A percentile compares a stretch with the other conserved stretches of the same genome.
Evolutionary conservation across 2,329 filamentous ascomycete genomes (phyloP).

Genomic region (Pyrenophora teres): DNA sequence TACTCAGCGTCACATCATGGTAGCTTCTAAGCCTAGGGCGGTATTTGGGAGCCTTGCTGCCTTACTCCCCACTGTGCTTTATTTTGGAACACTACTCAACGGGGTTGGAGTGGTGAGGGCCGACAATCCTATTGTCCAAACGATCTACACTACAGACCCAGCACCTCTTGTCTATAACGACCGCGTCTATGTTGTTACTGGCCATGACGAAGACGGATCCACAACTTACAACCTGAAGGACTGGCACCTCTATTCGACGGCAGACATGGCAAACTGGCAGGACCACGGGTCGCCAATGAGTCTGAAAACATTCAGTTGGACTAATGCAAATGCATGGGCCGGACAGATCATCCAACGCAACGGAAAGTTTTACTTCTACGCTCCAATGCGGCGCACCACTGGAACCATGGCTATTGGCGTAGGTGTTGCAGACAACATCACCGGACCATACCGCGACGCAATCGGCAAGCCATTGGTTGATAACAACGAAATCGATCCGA

Average conservation of each 20-base stretch:
- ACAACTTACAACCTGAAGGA: constrained; percentile 20
- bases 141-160: constrained; percentile 21
- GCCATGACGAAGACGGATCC: constrained; percentile 23
- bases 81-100: constrained; percentile 1
- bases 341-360: constrained; percentile 21
- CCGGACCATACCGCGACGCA: constrained; percentile 20
- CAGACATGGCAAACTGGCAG: constrained; percentile 25
- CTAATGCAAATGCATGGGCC: constrained; percentile 19
- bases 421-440: constrained; percentile 17
- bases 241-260: constrained; percentile 19
- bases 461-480: constrained; percentile 20
- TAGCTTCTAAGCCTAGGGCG: background rate
- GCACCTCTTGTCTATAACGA: constrained; percentile 21
- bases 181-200: constrained; percentile 21
- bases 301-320: constrained; percentile 19
- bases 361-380: constrained; percentile 25
- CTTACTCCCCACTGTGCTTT: constrained; percentile 2
- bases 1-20: background rate
- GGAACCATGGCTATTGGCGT: constrained; percentile 23
- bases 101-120: constrained; percentile 9
- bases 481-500: constrained; percentile 23
- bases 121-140: constrained; percentile 23
- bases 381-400: constrained; percentile 13
- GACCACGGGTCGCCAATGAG: constrained; percentile 20
- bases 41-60: background rate